phyloP scores from a whole-genome alignment of 2,329 filamentous ascomycete species.

The Penicillium sp. region DNA sequence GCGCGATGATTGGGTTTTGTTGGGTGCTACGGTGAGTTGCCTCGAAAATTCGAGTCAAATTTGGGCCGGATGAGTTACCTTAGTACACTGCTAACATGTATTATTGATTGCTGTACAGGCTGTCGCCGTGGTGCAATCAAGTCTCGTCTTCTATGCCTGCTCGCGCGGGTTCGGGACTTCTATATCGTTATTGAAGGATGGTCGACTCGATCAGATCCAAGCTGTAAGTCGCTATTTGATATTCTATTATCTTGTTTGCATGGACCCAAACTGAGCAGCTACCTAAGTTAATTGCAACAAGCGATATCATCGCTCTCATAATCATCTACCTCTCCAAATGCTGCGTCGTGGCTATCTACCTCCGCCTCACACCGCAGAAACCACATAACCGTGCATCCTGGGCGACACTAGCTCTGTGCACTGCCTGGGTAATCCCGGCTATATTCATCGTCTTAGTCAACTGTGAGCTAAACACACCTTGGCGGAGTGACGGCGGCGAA shows the following conservation, averaged over 20 bases:
- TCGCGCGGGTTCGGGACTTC: constrained; percentile 30
- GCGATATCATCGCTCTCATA: constrained; percentile 39
- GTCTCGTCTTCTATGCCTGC: constrained; percentile 25
- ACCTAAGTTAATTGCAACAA: constrained; percentile 26
- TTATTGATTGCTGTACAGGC: constrained; percentile 11
- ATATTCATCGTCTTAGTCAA: constrained; percentile 36
- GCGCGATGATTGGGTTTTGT: constrained; percentile 28
- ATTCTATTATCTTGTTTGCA: not conserved
- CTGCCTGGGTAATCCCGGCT: constrained; percentile 34
- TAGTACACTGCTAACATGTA: not conserved
- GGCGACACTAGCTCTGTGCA: constrained; percentile 30
- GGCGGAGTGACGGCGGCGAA: constrained; percentile 23
- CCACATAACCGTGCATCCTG: constrained; percentile 33
- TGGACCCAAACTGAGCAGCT: not conserved
- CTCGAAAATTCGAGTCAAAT: not conserved
- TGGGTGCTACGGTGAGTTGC: constrained; percentile 27
- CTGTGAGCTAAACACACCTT: constrained; percentile 35
- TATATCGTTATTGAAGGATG: constrained; percentile 20
- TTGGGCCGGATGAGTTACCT: not conserved
- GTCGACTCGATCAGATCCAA: constrained; percentile 22
- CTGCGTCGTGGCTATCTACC: constrained; percentile 37
- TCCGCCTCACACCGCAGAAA: constrained; percentile 40
- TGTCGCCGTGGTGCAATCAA: constrained; percentile 27
- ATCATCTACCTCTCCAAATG: constrained; percentile 34
- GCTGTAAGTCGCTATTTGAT: constrained; percentile 17